Percentiles rank a stretch among this genome's conserved stretches.
Conservation (phyloP, 73 alveolate genomes). For the Symbiodinium pilosum region DNA sequence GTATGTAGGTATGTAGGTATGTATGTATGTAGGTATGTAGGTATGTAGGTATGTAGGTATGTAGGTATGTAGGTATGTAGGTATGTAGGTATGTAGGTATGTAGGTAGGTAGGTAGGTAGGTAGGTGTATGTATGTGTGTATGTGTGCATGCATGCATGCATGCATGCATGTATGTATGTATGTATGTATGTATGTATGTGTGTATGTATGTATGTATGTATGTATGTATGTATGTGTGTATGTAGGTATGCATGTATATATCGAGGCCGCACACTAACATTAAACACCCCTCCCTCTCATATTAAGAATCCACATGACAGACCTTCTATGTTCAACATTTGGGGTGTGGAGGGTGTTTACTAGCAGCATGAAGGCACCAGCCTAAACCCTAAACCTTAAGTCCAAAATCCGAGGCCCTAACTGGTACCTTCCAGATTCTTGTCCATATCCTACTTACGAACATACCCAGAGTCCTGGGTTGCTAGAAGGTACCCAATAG, state of each 20-base stretch:
- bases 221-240: neutral
- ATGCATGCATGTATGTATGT: neutral
- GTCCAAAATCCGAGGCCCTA: neutral
- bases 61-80: neutral
- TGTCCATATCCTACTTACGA: too few relatives aligned
- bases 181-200: neutral
- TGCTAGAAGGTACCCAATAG: too few relatives aligned
- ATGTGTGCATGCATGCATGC: neutral
- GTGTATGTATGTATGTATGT: neutral
- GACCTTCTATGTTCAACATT: too few relatives aligned
- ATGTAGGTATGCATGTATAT: neutral
- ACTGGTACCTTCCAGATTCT: neutral
- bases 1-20: too few relatives aligned
- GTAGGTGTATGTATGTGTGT: too few relatives aligned
- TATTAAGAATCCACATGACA: too few relatives aligned
- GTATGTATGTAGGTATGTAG: too few relatives aligned
- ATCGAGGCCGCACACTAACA: neutral
- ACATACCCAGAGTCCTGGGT: too few relatives aligned
- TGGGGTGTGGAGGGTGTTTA: too few relatives aligned
- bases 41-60: neutral
- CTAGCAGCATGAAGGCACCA: too few relatives aligned
- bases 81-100: neutral
- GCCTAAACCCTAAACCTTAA: neutral
- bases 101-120: neutral
- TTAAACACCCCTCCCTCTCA: too few relatives aligned